phyloP scores from a whole-genome alignment of 2,329 filamentous ascomycete genomes.

The Calonectria pseudoreteaudii region DNA sequence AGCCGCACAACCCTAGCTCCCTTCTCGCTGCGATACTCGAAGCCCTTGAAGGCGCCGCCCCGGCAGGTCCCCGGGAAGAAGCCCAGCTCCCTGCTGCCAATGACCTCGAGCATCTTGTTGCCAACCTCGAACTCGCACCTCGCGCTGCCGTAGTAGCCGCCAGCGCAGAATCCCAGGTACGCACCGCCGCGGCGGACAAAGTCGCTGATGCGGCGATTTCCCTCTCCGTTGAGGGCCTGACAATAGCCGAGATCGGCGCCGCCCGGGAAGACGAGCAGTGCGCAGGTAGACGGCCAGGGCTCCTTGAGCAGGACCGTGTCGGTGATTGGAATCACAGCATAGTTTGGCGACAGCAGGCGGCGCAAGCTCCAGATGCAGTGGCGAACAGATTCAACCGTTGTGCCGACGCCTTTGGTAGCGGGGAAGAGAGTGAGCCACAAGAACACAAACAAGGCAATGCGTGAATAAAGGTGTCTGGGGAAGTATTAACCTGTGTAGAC shows the following conservation, averaged over 20 bases:
- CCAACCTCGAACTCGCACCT: constrained; percentile 94
- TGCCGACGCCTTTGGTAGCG: constrained; percentile 75
- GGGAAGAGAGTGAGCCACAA: background rate
- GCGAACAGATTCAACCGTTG: constrained; percentile 87
- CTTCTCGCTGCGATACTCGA: constrained; percentile 88
- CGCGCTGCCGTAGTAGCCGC: constrained; percentile 87
- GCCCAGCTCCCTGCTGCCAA: constrained; percentile 84
- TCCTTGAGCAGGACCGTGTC: constrained; percentile 86
- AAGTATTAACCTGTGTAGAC: constrained; percentile 82
- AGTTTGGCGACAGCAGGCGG: constrained; percentile 86
- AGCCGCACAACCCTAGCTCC: constrained; percentile 82
- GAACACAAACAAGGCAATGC: background rate
- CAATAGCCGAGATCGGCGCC: constrained; percentile 96
- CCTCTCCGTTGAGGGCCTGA: constrained; percentile 85
- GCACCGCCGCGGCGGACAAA: constrained; percentile 87
- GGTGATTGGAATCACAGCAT: constrained; percentile 89
- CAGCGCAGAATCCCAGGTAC: constrained; percentile 93
- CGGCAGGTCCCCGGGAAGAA: constrained; percentile 92
- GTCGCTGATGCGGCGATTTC: constrained; percentile 85
- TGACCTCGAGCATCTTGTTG: constrained; percentile 80
- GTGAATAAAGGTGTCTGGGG: background rate
- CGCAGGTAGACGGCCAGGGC: constrained; percentile 89
- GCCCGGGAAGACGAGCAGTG: constrained; percentile 90
- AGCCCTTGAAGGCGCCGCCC: constrained; percentile 88
- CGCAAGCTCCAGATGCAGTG: constrained; percentile 91